Base-by-base conservation (phyloP, 768 basidiomycete species). In the Tricholoma sp. region DNA sequence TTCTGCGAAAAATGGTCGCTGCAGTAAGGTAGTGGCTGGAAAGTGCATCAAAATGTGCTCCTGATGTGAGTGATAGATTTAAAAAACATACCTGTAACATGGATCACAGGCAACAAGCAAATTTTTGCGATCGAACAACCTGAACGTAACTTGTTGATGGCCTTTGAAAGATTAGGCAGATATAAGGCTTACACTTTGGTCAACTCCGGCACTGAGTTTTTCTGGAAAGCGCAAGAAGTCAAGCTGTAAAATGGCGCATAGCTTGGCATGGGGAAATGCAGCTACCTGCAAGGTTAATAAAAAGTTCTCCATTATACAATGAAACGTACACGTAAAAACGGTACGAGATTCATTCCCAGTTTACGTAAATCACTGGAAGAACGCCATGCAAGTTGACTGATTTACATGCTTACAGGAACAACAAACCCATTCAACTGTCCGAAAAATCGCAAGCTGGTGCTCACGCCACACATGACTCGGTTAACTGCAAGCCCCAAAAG, bases 231-330 rank as follows among this genome's bases (percentile, higher is more conserved):
- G 50, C 75, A 75, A 0, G 84, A 77, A 55, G 83, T 83, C 2
- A 83, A 78, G 62, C 92, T 83, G 60, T 81, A 84, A 63, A 98
- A 84, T 0, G 97, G 97, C 0, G 93, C 94, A 69, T 94, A 97
- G 62, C 92, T 94, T 50, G 93, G 92, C 78, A 93, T 90, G 64
- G 98, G 82, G 83, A 98, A 99, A 70, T 99, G 96, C 53, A 98
- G 82, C 87, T 96, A 66, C 21, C 57, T 31, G 12, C 19, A 11
- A 35, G 16, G 16, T 53, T 27, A 29, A 14, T 29, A 4, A 11
- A 31, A 16, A 22, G 5, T 29, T 29, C 7, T 21, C 3, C 6
- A 16, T 21, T 54, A 37, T 35, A 45, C 31, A n/a, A 11, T 27
- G n/a, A 35, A 55, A 58, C 63, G 32, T 71, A 89, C 89, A 58